Evolutionary conservation across 257 asterid species (phyloP).

Genomic region (Osmanthus fragrans): DNA sequence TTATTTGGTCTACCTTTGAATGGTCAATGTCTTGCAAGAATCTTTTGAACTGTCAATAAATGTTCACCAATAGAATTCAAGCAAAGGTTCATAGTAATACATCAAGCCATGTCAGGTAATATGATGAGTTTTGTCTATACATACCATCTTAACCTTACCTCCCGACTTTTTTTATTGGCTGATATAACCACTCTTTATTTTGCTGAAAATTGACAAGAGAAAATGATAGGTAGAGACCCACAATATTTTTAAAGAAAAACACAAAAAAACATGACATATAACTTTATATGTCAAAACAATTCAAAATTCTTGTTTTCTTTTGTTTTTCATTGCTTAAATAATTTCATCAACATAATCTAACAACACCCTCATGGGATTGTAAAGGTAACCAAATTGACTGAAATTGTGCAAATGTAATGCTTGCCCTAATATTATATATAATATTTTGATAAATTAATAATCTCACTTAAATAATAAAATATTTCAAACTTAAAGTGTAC

Average conservation of each 20-base stretch:
- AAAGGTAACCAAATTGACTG: neutral
- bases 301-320: too few relatives aligned
- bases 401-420: too few relatives aligned
- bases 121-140: neutral
- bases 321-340: too few relatives aligned
- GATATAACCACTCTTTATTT: neutral
- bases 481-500: too few relatives aligned
- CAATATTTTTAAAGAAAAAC: neutral
- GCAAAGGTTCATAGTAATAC: slow-evolving; percentile 30
- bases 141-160: neutral
- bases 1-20: slow-evolving; percentile 42
- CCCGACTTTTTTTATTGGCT: neutral
- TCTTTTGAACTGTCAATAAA: slow-evolving; percentile 39
- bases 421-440: too few relatives aligned
- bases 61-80: slow-evolving; percentile 27
- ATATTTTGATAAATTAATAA: too few relatives aligned
- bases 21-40: slow-evolving; percentile 52
- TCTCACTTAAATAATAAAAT: too few relatives aligned
- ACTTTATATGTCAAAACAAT: too few relatives aligned
- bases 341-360: neutral
- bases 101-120: neutral
- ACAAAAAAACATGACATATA: neutral
- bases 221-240: neutral
- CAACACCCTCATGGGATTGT: neutral
- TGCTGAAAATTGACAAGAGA: neutral